These are phyloP conservation scores for Neopestalotiopsis sp. DNA, from an alignment of 2,329 filamentous ascomycete genomes.

Conservation along the genomic window DNA sequence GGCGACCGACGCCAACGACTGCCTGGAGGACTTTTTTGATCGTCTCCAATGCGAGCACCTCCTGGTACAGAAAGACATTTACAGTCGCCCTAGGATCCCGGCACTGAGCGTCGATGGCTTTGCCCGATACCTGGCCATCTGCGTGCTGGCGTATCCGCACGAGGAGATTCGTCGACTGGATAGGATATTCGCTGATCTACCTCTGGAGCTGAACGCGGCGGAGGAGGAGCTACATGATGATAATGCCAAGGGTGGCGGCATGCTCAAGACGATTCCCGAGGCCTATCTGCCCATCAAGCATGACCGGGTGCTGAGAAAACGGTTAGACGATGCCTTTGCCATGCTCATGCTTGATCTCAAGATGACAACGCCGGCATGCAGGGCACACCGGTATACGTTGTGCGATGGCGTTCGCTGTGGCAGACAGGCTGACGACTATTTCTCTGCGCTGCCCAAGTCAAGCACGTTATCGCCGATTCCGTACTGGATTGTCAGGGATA, in stretches of 20 bases:
- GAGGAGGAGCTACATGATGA: conserved; percentile 56
- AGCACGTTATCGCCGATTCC: neutral
- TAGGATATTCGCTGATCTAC: conserved; percentile 71
- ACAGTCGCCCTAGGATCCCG: conserved; percentile 62
- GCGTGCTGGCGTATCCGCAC: conserved; percentile 78
- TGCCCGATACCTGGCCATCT: conserved; percentile 71
- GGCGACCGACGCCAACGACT: conserved; percentile 47
- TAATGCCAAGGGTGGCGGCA: conserved; percentile 62
- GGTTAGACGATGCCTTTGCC: conserved; percentile 64
- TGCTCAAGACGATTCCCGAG: conserved; percentile 79
- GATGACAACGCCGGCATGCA: conserved; percentile 27
- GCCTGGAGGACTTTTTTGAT: conserved; percentile 64
- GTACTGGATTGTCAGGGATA: neutral
- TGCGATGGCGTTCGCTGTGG: neutral
- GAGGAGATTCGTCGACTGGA: conserved; percentile 74
- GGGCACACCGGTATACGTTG: neutral
- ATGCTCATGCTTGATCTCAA: conserved; percentile 36
- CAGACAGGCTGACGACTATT: neutral
- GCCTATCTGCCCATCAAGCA: conserved; percentile 69
- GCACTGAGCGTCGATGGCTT: conserved; percentile 72
- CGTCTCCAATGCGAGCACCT: conserved; percentile 65
- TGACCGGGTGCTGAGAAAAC: conserved; percentile 61
- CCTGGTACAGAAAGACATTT: conserved; percentile 60
- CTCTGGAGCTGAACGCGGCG: conserved; percentile 61
- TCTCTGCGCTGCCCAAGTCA: neutral